A percentile compares a stretch with the other conserved stretches of the same genome.
Conservation (phyloP, 768 basidiomycete genomes). For the Sporobolomyces phaffii region DNA sequence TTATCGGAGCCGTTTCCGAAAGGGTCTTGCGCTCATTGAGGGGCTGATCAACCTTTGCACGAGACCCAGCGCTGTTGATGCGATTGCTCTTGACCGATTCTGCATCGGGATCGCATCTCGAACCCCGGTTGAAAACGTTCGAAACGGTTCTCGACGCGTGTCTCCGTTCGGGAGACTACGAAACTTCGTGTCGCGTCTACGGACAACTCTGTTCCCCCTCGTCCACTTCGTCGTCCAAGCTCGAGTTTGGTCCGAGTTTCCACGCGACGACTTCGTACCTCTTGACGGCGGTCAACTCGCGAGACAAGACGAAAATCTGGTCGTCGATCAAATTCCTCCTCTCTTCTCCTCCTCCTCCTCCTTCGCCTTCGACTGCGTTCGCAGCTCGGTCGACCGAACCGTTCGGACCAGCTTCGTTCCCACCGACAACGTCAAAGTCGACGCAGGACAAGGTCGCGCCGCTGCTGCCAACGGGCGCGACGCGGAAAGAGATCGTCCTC, state of each 20-base stretch:
- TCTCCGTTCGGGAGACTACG: neutral
- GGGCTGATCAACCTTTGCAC: neutral
- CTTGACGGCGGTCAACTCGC: neutral
- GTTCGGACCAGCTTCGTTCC: neutral
- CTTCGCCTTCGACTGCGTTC: too few relatives aligned
- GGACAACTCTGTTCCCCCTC: neutral
- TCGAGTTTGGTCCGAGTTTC: neutral
- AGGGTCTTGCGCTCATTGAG: neutral
- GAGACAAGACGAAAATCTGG: slow-evolving; percentile 20
- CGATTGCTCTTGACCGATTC: neutral
- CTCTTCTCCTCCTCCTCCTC: neutral
- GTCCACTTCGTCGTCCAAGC: neutral
- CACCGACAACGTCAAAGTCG: neutral
- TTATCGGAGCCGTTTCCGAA: neutral
- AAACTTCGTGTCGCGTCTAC: neutral
- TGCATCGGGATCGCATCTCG: neutral
- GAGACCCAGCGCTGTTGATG: neutral
- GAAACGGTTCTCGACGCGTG: neutral
- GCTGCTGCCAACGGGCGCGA: too few relatives aligned
- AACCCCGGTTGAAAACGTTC: neutral
- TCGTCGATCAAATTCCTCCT: slow-evolving; percentile 9
- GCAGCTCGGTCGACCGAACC: too few relatives aligned
- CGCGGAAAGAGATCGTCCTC: neutral
- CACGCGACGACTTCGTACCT: neutral
- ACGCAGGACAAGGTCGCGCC: too few relatives aligned